Evolutionary conservation across 176 grass and related monocot genomes (phyloP).

Genomic region (Sorghum bicolor): DNA sequence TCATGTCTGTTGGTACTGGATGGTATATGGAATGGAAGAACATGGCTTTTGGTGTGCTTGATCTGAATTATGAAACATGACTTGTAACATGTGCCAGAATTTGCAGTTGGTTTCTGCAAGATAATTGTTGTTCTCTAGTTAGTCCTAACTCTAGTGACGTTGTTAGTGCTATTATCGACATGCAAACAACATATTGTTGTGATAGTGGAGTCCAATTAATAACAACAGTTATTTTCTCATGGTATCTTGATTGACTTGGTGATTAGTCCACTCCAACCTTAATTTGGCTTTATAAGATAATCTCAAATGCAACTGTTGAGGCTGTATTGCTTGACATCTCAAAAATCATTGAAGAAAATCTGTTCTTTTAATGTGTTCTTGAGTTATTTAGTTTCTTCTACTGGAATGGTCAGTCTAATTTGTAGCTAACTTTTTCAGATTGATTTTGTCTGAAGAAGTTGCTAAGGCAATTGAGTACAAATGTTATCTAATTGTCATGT

Average conservation of each 20-base stretch:
- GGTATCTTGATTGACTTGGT: background rate
- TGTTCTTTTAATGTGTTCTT: background rate
- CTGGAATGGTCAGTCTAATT: background rate
- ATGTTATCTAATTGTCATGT: background rate
- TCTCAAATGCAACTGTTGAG: background rate
- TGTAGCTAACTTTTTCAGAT: background rate
- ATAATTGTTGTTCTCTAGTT: background rate
- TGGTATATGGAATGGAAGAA: background rate
- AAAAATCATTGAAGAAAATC: background rate
- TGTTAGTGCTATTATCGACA: background rate
- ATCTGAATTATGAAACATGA: background rate
- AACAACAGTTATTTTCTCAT: background rate
- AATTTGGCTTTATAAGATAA: background rate
- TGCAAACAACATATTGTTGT: background rate
- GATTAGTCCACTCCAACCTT: background rate
- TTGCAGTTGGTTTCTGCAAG: background rate
- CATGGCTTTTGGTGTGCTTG: background rate
- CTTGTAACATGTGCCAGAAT: background rate
- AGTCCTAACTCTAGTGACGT: background rate
- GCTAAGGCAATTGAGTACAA: background rate
- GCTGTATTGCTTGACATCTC: background rate
- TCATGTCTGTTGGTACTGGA: background rate
- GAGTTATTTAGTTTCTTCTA: background rate
- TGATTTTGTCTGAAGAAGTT: background rate
- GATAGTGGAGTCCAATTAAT: background rate